Conservation (phyloP, 345 rosid genomes). For the Hirschfeldia incana region DNA sequence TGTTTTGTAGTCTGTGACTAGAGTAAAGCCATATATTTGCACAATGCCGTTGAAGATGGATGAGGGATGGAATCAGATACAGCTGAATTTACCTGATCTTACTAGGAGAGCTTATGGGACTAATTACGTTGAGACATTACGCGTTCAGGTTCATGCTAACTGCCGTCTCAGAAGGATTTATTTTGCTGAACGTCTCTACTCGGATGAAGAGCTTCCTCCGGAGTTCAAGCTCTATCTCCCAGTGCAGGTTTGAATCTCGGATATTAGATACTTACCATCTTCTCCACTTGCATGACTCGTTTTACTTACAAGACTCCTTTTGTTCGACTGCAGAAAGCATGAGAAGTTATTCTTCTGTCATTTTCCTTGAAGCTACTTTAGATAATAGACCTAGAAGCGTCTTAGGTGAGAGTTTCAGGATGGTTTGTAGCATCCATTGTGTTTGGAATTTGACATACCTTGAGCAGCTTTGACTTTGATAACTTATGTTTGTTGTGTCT, state of each 20-base stretch:
- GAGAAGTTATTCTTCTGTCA: background rate
- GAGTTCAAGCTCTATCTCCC: slow-evolving; percentile 96
- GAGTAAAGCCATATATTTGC: slow-evolving; percentile 95
- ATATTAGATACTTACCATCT: background rate
- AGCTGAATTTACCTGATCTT: slow-evolving; percentile 86
- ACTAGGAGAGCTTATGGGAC: slow-evolving; percentile 96
- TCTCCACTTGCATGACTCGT: background rate
- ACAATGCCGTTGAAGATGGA: slow-evolving; percentile 97
- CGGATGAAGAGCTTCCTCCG: slow-evolving; percentile 97
- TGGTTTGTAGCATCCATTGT: slow-evolving; percentile 11
- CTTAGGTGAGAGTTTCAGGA: background rate
- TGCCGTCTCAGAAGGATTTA: slow-evolving; percentile 92
- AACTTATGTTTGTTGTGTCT: background rate
- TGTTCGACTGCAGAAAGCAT: slow-evolving; percentile 55
- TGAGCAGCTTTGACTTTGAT: background rate
- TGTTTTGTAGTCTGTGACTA: slow-evolving; percentile 69
- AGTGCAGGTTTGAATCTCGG: slow-evolving; percentile 58
- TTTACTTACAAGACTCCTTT: slow-evolving; percentile 6
- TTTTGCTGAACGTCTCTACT: slow-evolving; percentile 90
- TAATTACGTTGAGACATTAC: slow-evolving; percentile 89
- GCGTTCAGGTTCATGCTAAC: slow-evolving; percentile 97
- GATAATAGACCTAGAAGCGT: slow-evolving; percentile 22
- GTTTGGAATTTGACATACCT: slow-evolving; percentile 6
- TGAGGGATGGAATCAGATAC: slow-evolving; percentile 98
- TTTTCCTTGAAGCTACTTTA: background rate